These are phyloP conservation scores for Lanmaoa rubissima DNA, from an alignment of 768 basidiomycete genomes.

Conservation along the genomic window DNA sequence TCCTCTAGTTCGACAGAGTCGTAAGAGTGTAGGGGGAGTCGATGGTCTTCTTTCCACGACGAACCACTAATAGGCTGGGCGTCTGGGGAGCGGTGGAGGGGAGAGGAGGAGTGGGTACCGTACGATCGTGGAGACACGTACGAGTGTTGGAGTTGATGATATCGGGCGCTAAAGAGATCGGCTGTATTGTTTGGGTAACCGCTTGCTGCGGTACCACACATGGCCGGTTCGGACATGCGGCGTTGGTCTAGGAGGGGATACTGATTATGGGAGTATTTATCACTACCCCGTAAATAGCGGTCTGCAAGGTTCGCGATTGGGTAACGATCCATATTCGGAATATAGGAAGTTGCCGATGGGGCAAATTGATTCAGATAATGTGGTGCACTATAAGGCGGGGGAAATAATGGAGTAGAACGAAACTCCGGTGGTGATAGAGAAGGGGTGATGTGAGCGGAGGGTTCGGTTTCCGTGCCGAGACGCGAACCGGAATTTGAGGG, in stretches of 20 bases:
- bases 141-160: conserved; percentile 43
- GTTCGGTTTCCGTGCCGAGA: not conserved
- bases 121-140: conserved; percentile 35
- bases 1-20: conserved; percentile 40
- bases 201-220: conserved; percentile 44
- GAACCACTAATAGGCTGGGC: conserved; percentile 42
- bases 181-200: conserved; percentile 33
- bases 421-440: conserved; percentile 46
- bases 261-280: conserved; percentile 36
- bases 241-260: conserved; percentile 50
- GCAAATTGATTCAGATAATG: conserved; percentile 46
- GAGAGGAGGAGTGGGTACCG: conserved; percentile 39
- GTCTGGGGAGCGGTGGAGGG: conserved; percentile 46
- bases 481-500: not conserved
- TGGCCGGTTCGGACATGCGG: conserved; percentile 67
- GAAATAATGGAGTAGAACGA: conserved; percentile 38
- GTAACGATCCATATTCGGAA: conserved; percentile 42
- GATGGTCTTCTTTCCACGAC: conserved; percentile 31
- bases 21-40: conserved; percentile 34
- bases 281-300: conserved; percentile 40
- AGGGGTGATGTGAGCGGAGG: conserved; percentile 30
- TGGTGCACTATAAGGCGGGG: conserved; percentile 42
- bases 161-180: conserved; percentile 34
- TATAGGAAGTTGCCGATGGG: conserved; percentile 40
- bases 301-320: conserved; percentile 37